Evolutionary conservation across 2,329 filamentous ascomycete species (phyloP).

Genomic region (Fusarium scirpi): DNA sequence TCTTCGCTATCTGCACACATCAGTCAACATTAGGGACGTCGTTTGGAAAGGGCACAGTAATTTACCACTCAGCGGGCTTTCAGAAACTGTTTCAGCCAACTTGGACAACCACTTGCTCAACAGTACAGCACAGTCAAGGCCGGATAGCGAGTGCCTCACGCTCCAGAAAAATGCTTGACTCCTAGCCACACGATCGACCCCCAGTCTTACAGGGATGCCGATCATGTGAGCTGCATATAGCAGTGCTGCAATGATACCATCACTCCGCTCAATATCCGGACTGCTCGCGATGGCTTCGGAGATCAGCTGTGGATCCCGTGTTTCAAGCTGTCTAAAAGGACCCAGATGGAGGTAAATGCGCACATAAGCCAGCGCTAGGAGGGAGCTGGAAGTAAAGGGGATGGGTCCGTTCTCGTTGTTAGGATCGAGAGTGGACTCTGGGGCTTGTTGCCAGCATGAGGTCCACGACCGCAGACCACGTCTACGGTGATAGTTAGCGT

Average conservation of each 20-base stretch:
- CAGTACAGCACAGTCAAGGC: slow-evolving; percentile 66
- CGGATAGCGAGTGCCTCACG: slow-evolving; percentile 66
- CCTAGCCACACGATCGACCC: slow-evolving; percentile 65
- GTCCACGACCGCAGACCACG: slow-evolving; percentile 54
- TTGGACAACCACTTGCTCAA: slow-evolving; percentile 59
- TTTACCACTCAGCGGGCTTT: slow-evolving; percentile 3
- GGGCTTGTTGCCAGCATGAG: slow-evolving; percentile 54
- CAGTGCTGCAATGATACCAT: slow-evolving; percentile 61
- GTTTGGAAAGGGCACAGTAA: not conserved
- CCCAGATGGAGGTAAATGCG: slow-evolving; percentile 61
- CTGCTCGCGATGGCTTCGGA: slow-evolving; percentile 54
- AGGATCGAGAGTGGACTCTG: slow-evolving; percentile 55
- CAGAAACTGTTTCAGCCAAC: not conserved
- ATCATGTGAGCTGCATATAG: slow-evolving; percentile 66
- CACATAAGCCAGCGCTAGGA: slow-evolving; percentile 55
- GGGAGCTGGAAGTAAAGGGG: slow-evolving; percentile 59
- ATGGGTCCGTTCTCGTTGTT: slow-evolving; percentile 57
- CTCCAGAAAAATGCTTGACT: slow-evolving; percentile 70
- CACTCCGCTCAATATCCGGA: slow-evolving; percentile 59
- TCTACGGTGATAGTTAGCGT: slow-evolving; percentile 26
- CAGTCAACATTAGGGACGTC: not conserved
- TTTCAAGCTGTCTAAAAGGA: slow-evolving; percentile 57
- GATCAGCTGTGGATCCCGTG: slow-evolving; percentile 56
- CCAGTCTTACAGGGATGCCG: slow-evolving; percentile 66
- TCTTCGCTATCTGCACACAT: slow-evolving; percentile 55